A percentile compares a stretch with the other conserved stretches of the same genome.
These are phyloP conservation scores for Penicillium sp. DNA, from an alignment of 2,329 filamentous ascomycete genomes.

Conservation along the genomic window DNA sequence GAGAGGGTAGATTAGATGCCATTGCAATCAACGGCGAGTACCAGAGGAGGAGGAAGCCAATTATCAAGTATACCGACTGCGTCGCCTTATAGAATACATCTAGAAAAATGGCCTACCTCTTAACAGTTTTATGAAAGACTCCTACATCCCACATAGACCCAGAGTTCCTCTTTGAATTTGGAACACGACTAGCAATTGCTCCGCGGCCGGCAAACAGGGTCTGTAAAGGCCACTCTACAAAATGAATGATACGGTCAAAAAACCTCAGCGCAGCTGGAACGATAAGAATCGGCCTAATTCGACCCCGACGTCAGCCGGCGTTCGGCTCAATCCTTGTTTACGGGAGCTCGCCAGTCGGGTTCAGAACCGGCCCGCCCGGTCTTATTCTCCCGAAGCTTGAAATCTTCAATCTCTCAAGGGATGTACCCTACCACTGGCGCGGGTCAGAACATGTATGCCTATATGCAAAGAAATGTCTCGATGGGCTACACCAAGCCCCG, in stretches of 20 bases:
- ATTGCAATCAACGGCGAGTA: neutral
- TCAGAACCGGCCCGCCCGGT: slow-evolving; percentile 5
- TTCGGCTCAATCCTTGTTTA: slow-evolving; percentile 5
- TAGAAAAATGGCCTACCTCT: neutral
- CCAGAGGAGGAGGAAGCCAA: neutral
- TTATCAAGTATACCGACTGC: neutral
- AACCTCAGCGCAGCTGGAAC: too few relatives aligned
- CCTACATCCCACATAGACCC: neutral
- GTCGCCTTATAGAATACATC: neutral
- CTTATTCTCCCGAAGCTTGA: neutral
- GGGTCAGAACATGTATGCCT: neutral
- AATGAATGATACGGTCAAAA: too few relatives aligned
- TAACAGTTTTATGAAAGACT: neutral
- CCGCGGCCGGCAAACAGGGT: slow-evolving; percentile 1
- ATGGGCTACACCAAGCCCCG: neutral
- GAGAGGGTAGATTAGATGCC: slow-evolving; percentile 7
- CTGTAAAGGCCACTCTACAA: neutral
- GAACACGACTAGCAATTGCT: slow-evolving; percentile 7
- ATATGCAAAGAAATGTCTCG: neutral
- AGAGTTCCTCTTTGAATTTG: neutral
- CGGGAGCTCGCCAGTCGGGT: neutral
- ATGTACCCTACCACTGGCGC: neutral
- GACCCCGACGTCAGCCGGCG: slow-evolving; percentile 13
- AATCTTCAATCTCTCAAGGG: neutral
- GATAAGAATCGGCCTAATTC: slow-evolving; percentile 21